phyloP scores from a whole-genome alignment of 305 asterid genomes.

The Fraxinus paxiana region DNA sequence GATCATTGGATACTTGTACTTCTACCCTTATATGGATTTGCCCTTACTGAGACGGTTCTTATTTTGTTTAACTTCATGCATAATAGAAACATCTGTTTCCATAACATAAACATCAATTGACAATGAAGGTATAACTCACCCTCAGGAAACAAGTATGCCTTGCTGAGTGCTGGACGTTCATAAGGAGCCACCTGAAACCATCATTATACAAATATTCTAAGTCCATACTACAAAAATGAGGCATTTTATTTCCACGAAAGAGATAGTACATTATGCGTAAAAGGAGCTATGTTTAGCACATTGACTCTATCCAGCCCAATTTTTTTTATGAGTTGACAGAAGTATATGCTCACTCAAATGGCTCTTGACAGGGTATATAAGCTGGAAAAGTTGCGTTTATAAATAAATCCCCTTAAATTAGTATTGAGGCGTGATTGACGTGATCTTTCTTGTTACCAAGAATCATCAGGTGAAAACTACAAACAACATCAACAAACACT shows the following conservation, averaged over 20 bases:
- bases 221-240: neutral
- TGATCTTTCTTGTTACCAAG: neutral
- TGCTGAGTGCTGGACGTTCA: constrained; percentile 97
- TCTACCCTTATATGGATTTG: neutral
- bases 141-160: constrained; percentile 87
- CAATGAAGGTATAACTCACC: constrained; percentile 47
- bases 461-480: neutral
- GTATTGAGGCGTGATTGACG: neutral
- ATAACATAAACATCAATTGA: neutral
- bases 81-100: neutral
- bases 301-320: neutral
- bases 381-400: neutral
- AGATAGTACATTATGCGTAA: neutral
- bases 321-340: neutral
- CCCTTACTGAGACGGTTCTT: neutral
- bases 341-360: neutral
- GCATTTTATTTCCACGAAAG: neutral
- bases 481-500: neutral
- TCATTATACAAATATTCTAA: constrained; percentile 14
- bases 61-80: neutral
- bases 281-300: neutral
- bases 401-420: neutral
- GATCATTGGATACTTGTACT: neutral
- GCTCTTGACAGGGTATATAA: neutral
- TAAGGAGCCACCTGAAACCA: constrained; percentile 92